phyloP scores from a whole-genome alignment of 768 basidiomycete genomes.

The Boletus insuetus region DNA sequence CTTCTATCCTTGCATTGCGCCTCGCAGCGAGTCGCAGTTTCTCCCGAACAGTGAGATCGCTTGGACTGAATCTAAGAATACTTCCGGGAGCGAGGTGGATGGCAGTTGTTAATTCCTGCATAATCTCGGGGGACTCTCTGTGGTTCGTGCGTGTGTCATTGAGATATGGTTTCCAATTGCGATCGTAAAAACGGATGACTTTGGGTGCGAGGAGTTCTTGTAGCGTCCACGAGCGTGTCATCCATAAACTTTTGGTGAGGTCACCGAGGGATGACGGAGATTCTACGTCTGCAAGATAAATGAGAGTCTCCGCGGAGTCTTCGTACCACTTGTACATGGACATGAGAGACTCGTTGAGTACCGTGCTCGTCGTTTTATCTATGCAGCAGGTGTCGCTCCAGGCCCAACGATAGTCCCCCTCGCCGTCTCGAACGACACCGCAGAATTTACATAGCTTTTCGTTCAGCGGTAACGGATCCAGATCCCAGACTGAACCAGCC shows the following conservation, averaged over 20 bases:
- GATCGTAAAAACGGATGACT: slow-evolving; percentile 1
- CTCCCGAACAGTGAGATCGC: neutral
- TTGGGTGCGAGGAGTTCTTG: slow-evolving; percentile 7
- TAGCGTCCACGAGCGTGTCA: slow-evolving; percentile 6
- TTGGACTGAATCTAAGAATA: neutral
- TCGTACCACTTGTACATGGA: slow-evolving; percentile 1
- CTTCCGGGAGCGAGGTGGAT: neutral
- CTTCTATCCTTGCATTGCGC: neutral
- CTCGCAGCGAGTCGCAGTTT: neutral
- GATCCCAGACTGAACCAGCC: neutral
- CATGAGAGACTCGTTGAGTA: neutral
- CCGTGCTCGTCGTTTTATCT: neutral
- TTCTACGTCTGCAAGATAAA: neutral
- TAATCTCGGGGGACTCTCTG: neutral
- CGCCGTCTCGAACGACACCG: neutral
- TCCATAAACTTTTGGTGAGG: neutral
- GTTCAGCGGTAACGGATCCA: neutral
- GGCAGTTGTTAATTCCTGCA: slow-evolving; percentile 1
- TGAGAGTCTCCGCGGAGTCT: neutral
- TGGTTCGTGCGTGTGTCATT: neutral
- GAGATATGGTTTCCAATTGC: slow-evolving; percentile 5
- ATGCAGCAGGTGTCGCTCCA: neutral
- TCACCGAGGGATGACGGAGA: neutral
- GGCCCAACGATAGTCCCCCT: neutral
- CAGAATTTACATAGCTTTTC: neutral